Evolutionary conservation across 2,329 filamentous ascomycete species (phyloP), one percentile per base, ranked within the genome.

Genomic region (Trichoderma arundinaceum): DNA sequence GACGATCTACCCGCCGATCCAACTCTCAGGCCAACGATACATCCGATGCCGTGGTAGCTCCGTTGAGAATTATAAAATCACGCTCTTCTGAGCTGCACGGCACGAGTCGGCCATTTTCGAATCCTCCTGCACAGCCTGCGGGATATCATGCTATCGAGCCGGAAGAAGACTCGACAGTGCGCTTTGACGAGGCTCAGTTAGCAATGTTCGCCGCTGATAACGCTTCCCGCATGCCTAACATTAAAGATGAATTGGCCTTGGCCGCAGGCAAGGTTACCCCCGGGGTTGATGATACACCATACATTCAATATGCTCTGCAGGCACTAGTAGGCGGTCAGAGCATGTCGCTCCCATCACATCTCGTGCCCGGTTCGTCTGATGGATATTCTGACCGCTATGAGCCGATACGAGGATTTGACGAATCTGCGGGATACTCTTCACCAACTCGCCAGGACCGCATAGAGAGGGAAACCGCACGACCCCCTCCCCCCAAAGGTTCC

Each of bases 271-370:
- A 81, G 46, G 82, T 88, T 64, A 94, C 92, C 0, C 93, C 93
- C 0, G 92, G 90, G 9, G 82, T 92, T 44, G 93, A 97, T 73
- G 91, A 96, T 73, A 90, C 88, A 8, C 93, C 92, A 0, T 96
- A 94, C 76, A 92, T 97, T 69, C 90, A 90, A 69, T 96, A 95
- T 76, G 94, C 94, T 46, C 87, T 98, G 68, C 91, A 96, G 69
- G 92, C 94, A 68, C 81, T 98, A 71, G 96, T 92, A 6, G 84
- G 90, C 54, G 87, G 91, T 72, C 89, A 89, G 65, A 88, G 91
- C 67, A 82, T 88, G 6, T 78, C 81, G 65, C 83, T 84, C 9
- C 80, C 83, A 64, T 80, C 82, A 63, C 79, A 84, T 70, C 82
- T 86, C 60, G 77, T 83, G 62, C 81, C 83, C 4, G 72, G 70